phyloP scores from a whole-genome alignment of 2,329 filamentous ascomycete genomes.

The Stemphylium vesicarium region DNA sequence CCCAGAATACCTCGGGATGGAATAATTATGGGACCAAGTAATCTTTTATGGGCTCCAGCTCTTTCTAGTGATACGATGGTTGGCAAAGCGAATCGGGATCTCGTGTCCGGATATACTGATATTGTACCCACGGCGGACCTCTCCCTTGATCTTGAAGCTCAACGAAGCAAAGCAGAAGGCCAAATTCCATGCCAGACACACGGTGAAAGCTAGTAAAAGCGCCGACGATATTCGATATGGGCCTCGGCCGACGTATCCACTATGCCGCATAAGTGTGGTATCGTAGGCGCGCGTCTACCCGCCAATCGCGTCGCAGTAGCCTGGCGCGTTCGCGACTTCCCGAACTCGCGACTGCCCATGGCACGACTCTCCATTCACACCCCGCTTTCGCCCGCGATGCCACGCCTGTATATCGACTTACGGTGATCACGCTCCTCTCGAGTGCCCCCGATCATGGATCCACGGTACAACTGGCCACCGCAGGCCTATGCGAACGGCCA shows the following conservation, averaged over 20 bases:
- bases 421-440: slow-evolving; percentile 19
- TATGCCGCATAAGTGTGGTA: slow-evolving; percentile 9
- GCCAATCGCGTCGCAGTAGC: slow-evolving; percentile 18
- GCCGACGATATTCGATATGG: background rate
- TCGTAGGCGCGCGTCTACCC: slow-evolving; percentile 18
- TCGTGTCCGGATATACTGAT: background rate
- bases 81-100: background rate
- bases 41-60: background rate
- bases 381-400: slow-evolving; percentile 27
- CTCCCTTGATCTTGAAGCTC: background rate
- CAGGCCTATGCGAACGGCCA: slow-evolving; percentile 39
- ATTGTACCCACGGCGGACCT: background rate
- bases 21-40: background rate
- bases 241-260: slow-evolving; percentile 18
- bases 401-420: slow-evolving; percentile 15
- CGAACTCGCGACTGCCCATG: slow-evolving; percentile 21
- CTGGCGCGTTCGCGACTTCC: slow-evolving; percentile 14
- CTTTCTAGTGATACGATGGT: background rate
- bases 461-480: slow-evolving; percentile 44
- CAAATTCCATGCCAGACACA: background rate
- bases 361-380: slow-evolving; percentile 13
- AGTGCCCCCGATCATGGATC: slow-evolving; percentile 34
- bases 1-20: background rate
- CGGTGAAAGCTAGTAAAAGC: background rate
- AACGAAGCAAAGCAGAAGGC: background rate